Conservation (phyloP, 108 stramenopile genomes). For the Fragilariopsis cylindrus region DNA sequence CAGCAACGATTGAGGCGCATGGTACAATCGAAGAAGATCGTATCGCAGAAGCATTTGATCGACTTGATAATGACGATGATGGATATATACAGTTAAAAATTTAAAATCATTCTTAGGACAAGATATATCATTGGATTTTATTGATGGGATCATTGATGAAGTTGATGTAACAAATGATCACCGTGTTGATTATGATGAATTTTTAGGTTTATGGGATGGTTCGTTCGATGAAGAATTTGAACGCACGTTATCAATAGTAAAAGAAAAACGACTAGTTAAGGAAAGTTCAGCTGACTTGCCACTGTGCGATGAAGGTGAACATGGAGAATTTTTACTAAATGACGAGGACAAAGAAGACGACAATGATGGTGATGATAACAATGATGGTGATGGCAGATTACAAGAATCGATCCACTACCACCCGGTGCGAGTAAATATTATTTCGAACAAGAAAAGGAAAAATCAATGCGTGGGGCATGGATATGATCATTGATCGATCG, state of each 20-base stretch:
- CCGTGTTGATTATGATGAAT: slow-evolving; percentile 76
- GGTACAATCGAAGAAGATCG: slow-evolving; percentile 76
- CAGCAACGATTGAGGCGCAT: slow-evolving; percentile 85
- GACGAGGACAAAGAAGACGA: neutral
- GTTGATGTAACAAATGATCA: slow-evolving; percentile 80
- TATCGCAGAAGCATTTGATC: slow-evolving; percentile 92
- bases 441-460: slow-evolving; percentile 40
- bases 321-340: neutral
- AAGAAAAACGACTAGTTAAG: slow-evolving; percentile 8
- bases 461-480: slow-evolving; percentile 39
- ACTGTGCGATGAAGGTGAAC: neutral
- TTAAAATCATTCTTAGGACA: slow-evolving; percentile 65
- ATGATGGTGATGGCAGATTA: neutral
- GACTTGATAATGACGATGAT: slow-evolving; percentile 85
- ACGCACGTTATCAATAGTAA: slow-evolving; percentile 8
- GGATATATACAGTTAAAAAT: slow-evolving; percentile 77
- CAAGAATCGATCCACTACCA: neutral
- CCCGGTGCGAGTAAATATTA: slow-evolving; percentile 16
- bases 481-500: slow-evolving; percentile 3
- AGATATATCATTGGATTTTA: slow-evolving; percentile 49
- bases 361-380: neutral
- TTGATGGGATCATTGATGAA: slow-evolving; percentile 88
- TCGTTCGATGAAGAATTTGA: slow-evolving; percentile 5
- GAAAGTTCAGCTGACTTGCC: neutral
- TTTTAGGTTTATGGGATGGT: slow-evolving; percentile 37